A percentile compares a stretch with the other conserved stretches of the same genome.
These are phyloP conservation scores for Pisolithus microcarpus DNA, from an alignment of 768 basidiomycete species.

Conservation along the genomic window DNA sequence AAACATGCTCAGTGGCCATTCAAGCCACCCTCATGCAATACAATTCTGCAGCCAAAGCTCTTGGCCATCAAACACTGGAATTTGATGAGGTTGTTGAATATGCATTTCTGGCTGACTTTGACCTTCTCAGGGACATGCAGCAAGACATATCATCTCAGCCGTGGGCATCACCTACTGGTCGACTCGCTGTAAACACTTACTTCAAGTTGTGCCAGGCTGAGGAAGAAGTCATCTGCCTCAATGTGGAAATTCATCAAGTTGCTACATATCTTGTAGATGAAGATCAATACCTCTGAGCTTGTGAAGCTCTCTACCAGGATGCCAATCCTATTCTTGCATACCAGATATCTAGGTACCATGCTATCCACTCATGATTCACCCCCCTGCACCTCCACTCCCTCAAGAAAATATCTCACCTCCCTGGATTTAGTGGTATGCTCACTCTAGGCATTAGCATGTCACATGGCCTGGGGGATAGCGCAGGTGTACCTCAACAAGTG, in stretches of 20 bases:
- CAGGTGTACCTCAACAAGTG: no score
- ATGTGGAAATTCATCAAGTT: background rate
- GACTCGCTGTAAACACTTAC: conserved; percentile 1
- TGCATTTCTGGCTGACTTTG: conserved; percentile 9
- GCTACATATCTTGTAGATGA: background rate
- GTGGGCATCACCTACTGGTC: conserved; percentile 11
- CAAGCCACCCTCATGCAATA: conserved; percentile 7
- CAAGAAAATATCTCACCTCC: no score
- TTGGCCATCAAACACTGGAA: background rate
- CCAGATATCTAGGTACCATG: no score
- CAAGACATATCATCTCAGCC: conserved; percentile 1
- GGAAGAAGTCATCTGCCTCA: background rate
- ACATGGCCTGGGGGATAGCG: no score
- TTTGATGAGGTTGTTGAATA: conserved; percentile 20
- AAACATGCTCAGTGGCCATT: conserved; percentile 6
- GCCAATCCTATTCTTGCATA: no score
- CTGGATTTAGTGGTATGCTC: no score
- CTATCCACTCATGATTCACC: no score
- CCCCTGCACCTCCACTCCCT: no score
- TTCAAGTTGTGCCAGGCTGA: background rate
- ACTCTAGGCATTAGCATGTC: no score
- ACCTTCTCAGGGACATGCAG: conserved; percentile 2
- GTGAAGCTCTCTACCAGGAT: no score
- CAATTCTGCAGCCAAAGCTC: background rate
- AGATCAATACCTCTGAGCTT: background rate